Evolutionary conservation across 495 filamentous ascomycete species (phyloP).

Genomic region (Chaetomium tenue): DNA sequence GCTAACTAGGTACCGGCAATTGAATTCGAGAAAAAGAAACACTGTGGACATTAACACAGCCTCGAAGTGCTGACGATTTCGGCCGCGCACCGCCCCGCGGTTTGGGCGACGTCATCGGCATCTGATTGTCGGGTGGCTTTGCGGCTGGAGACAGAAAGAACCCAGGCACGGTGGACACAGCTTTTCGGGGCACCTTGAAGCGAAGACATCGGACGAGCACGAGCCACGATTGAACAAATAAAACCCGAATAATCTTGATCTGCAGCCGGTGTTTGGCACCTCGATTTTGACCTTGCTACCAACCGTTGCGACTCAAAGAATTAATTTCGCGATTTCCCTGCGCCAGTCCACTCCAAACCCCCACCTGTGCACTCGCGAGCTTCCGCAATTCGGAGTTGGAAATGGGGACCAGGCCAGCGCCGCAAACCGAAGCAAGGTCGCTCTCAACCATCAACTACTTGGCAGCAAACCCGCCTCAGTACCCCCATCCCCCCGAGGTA

Average conservation of each 20-base stretch:
- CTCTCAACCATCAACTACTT: slow-evolving; percentile 74
- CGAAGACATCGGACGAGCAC: slow-evolving; percentile 30
- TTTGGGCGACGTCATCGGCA: slow-evolving; percentile 14
- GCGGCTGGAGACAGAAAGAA: neutral
- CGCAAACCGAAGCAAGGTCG: slow-evolving; percentile 73
- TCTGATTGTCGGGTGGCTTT: slow-evolving; percentile 4
- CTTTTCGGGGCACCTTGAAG: neutral
- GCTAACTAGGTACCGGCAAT: too few species aligned
- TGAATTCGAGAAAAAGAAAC: too few species aligned
- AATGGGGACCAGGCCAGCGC: slow-evolving; percentile 28
- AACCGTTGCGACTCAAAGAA: too few species aligned
- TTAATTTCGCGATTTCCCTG: too few species aligned
- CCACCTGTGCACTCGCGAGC: too few species aligned
- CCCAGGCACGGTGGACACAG: neutral
- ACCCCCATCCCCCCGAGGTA: slow-evolving; percentile 67
- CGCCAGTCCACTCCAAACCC: too few species aligned
- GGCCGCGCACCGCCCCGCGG: neutral
- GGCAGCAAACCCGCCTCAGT: slow-evolving; percentile 81
- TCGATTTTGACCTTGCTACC: neutral
- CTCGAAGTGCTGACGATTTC: slow-evolving; percentile 4
- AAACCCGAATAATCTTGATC: too few species aligned
- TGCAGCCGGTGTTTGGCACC: neutral
- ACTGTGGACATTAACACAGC: too few species aligned
- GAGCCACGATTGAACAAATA: slow-evolving; percentile 17
- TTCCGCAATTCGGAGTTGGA: neutral